Base-by-base conservation (phyloP, 768 basidiomycete species). In the Pleurotus tuber-regium region DNA sequence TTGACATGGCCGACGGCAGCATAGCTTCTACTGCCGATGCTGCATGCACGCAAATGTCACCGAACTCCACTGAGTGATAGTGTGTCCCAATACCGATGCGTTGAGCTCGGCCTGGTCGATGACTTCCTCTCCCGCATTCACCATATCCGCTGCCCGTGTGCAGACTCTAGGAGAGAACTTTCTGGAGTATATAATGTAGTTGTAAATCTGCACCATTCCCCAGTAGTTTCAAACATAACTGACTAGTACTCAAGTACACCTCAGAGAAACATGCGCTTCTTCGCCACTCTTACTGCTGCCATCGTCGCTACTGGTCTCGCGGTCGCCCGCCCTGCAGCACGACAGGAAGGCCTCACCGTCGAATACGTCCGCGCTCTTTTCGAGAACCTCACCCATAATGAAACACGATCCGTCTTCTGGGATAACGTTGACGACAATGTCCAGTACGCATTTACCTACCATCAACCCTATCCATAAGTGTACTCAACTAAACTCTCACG, bases 221-320 rank as follows among this genome's bases (percentile, higher is more conserved):
- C 41, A 23, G 41, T 25, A 42, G 41, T 42, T 42, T 42, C 16
- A n/a, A n/a, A n/a, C n/a, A n/a, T n/a, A n/a, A n/a, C n/a, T n/a
- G n/a, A n/a, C n/a, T n/a, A n/a, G n/a, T n/a, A n/a, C n/a, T n/a
- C n/a, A n/a, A n/a, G n/a, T n/a, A n/a, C 16, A 23, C 7, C 23
- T 8, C 12, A 31, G 14, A 8, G 8, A 31, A 42, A 11, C 41
- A 42, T 42, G 41, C 41, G 41, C 9, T 23, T 42, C 23, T 7
- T 18, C 41, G 16, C 9, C 41, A 10, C 23, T 16, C 9, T 25
- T 16, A 11, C 41, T 9, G 16, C 41, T 19, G 24, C 26, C 41
- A 10, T 42, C 21, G 41, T 25, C 23, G 8, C 18, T 19, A 25
- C 21, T 16, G 21, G 41, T 24, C 23, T 42, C 9, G 41, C 16